A percentile compares a stretch with the other conserved stretches of the same genome.
Conservation (phyloP, 768 basidiomycete genomes). For the Leccinum longicurvipes region DNA sequence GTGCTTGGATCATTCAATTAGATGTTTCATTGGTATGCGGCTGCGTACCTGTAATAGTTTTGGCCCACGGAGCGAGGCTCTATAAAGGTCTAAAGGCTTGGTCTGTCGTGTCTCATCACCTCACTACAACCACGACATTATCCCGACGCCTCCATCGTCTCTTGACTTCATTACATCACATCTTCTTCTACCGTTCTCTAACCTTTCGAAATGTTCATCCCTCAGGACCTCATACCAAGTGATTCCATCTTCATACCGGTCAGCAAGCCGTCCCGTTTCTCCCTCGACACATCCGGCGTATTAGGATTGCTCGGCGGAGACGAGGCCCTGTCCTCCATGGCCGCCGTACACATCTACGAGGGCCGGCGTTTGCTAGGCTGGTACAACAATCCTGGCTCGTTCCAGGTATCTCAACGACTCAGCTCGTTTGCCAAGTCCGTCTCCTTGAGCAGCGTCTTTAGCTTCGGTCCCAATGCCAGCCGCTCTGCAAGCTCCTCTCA, state of each 20-base stretch:
- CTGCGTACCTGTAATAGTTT: not conserved
- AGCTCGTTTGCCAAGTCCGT: conserved; percentile 14
- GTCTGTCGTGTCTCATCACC: not conserved
- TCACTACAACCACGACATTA: not conserved
- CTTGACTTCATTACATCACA: not conserved
- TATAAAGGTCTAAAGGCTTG: not conserved
- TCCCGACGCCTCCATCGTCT: not conserved
- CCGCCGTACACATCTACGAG: conserved; percentile 26
- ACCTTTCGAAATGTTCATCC: not conserved
- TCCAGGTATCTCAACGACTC: conserved; percentile 25
- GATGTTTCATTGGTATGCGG: not conserved
- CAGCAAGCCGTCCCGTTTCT: conserved; percentile 3
- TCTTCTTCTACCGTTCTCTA: not conserved
- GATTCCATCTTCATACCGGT: not conserved
- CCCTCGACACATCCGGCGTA: conserved; percentile 25
- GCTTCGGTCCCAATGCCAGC: not conserved
- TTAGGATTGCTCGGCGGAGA: conserved; percentile 31
- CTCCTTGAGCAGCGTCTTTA: not conserved
- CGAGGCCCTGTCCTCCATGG: conserved; percentile 30
- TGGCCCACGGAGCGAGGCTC: not conserved
- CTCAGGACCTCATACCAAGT: not conserved
- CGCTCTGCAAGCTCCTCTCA: conserved; percentile 3
- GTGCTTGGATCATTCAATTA: not conserved
- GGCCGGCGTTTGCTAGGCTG: conserved; percentile 31
- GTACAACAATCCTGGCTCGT: conserved; percentile 35